phyloP scores from a whole-genome alignment of 192 early-diverging fungal species.

The Rhizophagus clarus region DNA sequence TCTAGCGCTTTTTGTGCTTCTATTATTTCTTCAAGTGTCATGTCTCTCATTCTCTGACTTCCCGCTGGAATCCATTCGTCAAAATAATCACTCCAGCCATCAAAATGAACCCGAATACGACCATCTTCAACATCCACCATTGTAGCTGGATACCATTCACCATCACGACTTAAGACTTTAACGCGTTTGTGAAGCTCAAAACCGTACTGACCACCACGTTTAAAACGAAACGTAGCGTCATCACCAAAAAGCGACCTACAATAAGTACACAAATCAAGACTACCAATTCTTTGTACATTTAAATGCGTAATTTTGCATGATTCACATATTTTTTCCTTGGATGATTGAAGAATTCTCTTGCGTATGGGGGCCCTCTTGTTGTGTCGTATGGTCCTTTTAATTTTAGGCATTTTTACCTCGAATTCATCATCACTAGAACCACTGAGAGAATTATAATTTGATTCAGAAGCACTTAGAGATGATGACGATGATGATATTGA shows the following conservation, averaged over 20 bases:
- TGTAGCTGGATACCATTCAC: slow-evolving; percentile 50
- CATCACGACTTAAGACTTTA: slow-evolving; percentile 46
- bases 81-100: slow-evolving; percentile 53
- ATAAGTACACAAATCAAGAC: slow-evolving; percentile 25
- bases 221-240: slow-evolving; percentile 6
- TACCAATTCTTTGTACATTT: slow-evolving; percentile 25
- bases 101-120: slow-evolving; percentile 52
- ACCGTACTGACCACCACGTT: slow-evolving; percentile 36
- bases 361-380: neutral
- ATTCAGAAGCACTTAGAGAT: neutral
- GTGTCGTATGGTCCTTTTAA: neutral
- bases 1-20: slow-evolving; percentile 27
- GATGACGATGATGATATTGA: neutral
- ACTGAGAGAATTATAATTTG: neutral
- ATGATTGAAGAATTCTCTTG: neutral
- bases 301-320: slow-evolving; percentile 28
- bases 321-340: slow-evolving; percentile 25
- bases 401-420: neutral
- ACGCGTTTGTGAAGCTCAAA: slow-evolving; percentile 44
- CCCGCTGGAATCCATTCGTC: slow-evolving; percentile 60
- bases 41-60: slow-evolving; percentile 45
- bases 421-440: neutral
- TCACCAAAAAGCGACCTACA: slow-evolving; percentile 25
- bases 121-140: slow-evolving; percentile 46
- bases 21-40: slow-evolving; percentile 35